Evolutionary conservation across 345 rosid species (phyloP).

Genomic region (Salix dunnii): DNA sequence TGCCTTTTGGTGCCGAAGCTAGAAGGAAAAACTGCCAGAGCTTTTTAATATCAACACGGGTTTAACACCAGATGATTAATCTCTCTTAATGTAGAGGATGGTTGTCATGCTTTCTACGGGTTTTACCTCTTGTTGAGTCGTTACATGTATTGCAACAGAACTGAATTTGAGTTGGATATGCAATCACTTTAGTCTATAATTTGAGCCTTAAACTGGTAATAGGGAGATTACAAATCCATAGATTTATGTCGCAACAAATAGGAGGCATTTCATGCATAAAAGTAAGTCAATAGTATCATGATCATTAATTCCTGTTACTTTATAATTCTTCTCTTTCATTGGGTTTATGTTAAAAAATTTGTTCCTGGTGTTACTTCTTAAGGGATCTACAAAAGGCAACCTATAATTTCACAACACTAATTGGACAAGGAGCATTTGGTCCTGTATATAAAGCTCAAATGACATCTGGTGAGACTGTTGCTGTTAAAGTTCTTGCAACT

Average conservation of each 20-base stretch:
- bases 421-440: conserved; percentile 99
- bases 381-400: conserved; percentile 99
- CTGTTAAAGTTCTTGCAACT: conserved; percentile 91
- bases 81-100: neutral
- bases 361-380: conserved; percentile 16
- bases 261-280: neutral
- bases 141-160: neutral
- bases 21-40: neutral
- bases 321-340: neutral
- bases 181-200: neutral
- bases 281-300: neutral
- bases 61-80: neutral
- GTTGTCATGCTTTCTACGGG: neutral
- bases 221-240: neutral
- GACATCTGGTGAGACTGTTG: conserved; percentile 86
- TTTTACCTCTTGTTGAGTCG: neutral
- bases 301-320: neutral
- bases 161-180: neutral
- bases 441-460: conserved; percentile 97
- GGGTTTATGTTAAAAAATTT: conserved; percentile 1
- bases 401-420: conserved; percentile 72
- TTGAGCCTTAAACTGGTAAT: neutral
- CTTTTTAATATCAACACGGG: neutral
- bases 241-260: neutral
- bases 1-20: neutral